Conservation (phyloP, 768 basidiomycete species). For the Vararia minispora region DNA sequence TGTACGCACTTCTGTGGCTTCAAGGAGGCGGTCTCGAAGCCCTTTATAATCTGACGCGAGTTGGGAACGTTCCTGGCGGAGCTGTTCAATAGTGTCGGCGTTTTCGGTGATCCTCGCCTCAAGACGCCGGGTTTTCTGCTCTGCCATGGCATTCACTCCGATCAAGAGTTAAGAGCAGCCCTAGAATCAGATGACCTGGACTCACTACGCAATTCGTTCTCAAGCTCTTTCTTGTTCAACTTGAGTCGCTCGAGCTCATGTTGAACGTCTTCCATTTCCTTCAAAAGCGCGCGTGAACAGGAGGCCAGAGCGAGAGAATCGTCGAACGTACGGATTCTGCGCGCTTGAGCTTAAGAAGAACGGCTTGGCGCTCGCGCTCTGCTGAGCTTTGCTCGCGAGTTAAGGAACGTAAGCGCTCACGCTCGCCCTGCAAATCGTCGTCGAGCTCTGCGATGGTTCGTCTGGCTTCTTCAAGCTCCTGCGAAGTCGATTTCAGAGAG, state of each 20-base stretch:
- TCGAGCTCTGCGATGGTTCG: conserved; percentile 59
- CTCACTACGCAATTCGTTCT: conserved; percentile 63
- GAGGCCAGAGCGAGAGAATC: too few relatives aligned
- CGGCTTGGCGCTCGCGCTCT: conserved; percentile 53
- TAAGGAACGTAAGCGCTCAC: conserved; percentile 50
- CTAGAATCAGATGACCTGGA: conserved; percentile 1
- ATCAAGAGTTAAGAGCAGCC: neutral
- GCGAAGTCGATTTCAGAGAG: conserved; percentile 3
- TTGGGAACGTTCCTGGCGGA: conserved; percentile 67
- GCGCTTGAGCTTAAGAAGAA: conserved; percentile 52
- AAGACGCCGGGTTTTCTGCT: conserved; percentile 63
- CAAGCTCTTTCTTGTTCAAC: conserved; percentile 62
- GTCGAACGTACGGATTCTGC: conserved; percentile 52
- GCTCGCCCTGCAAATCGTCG: conserved; percentile 57
- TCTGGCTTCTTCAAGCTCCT: conserved; percentile 69
- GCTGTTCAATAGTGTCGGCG: conserved; percentile 53
- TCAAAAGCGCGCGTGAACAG: too few relatives aligned
- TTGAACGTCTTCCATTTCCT: conserved; percentile 78
- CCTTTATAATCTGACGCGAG: conserved; percentile 62
- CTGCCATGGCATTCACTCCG: conserved; percentile 51
- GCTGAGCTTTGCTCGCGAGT: conserved; percentile 51
- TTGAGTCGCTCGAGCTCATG: conserved; percentile 57
- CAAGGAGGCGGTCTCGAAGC: conserved; percentile 55
- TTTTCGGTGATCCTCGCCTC: conserved; percentile 63
- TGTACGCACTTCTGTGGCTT: conserved; percentile 51